Evolutionary conservation across 805 yeast genomes (phyloP), one percentile per base, ranked within the genome.

Genomic region (Saturnispora sanitii): DNA sequence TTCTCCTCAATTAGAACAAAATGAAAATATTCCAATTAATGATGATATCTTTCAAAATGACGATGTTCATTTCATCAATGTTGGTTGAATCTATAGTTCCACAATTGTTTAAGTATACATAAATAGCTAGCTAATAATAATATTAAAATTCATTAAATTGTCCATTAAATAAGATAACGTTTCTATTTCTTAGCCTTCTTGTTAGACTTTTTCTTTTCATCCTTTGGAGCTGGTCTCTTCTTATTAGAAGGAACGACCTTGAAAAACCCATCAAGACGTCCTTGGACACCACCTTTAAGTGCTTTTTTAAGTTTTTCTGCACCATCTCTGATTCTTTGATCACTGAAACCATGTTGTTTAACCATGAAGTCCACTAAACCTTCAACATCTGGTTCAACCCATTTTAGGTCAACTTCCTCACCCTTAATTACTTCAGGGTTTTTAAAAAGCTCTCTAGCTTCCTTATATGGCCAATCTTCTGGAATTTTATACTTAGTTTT

Each of bases 401-500:
- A 92, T 58, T 87, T 86, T 52, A 92, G 57, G 2, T 73, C 73
- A 8, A 85, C 65, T 1, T 77, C 79, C 2, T 65, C 62, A 2
- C 82, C 78, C 28, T 72, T 68, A 5, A 67, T 56, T 3, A 87
- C 85, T 22, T 90, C 97, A 0, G 98, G 97, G 17, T 78, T 66
- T 51, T 79, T 60, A 56, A 92, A 90, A 35, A 92, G 65, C 46
- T 82, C 77, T 53, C 96, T 73, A 3, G 95, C 97, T 50, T 82
- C 94, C 45, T 75, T 75, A 54, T 69, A 88, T 2, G 95, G 95
- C 96, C 96, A 92, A 52, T 84, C 78, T 54, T 88, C 96, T 2
- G 98, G 97, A 20, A 92, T 72, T 53, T 79, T 81, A 60, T 79
- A 80, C 56, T 87, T 90, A 4, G 75, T 63, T 43, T 70, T 71